Evolutionary conservation across 768 basidiomycete genomes (phyloP).

Genomic region (Panus rudis): DNA sequence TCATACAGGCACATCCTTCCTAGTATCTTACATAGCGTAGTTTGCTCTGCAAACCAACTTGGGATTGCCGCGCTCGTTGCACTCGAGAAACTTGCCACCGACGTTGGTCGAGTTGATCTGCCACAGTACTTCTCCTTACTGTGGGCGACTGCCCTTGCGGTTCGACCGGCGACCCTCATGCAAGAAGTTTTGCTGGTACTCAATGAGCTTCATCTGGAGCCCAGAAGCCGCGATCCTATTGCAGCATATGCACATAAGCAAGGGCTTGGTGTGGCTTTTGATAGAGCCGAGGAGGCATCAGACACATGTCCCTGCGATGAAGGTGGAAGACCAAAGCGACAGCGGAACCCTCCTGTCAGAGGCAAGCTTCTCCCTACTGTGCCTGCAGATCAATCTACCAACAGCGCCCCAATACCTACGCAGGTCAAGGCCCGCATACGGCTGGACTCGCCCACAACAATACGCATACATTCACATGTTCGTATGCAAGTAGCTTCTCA

Average conservation of each 20-base stretch:
- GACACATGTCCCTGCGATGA: constrained; percentile 64
- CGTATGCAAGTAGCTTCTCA: constrained; percentile 53
- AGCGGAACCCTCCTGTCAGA: constrained; percentile 35
- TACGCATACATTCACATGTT: constrained; percentile 61
- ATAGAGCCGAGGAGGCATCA: constrained; percentile 59
- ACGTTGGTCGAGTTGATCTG: constrained; percentile 35
- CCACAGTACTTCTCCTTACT: constrained; percentile 45
- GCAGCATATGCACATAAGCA: constrained; percentile 47
- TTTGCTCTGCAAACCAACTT: constrained; percentile 48
- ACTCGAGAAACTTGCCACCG: constrained; percentile 43
- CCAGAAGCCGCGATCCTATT: constrained; percentile 17
- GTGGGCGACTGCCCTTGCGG: constrained; percentile 42
- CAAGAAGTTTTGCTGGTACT: constrained; percentile 59
- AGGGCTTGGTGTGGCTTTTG: constrained; percentile 50
- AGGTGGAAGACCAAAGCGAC: constrained; percentile 43
- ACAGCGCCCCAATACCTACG: constrained; percentile 6
- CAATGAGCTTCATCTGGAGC: constrained; percentile 36
- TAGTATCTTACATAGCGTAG: constrained; percentile 38
- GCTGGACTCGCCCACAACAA: constrained; percentile 41
- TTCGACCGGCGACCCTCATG: constrained; percentile 42
- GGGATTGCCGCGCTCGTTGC: constrained; percentile 52
- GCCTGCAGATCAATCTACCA: constrained; percentile 4
- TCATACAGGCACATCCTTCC: constrained; percentile 21
- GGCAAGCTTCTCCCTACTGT: constrained; percentile 35
- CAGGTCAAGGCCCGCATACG: constrained; percentile 47